Percentiles rank a stretch among this genome's conserved stretches.
phyloP scores from a whole-genome alignment of 164 flowering plant genomes.

The Chimonanthus salicifolius region DNA sequence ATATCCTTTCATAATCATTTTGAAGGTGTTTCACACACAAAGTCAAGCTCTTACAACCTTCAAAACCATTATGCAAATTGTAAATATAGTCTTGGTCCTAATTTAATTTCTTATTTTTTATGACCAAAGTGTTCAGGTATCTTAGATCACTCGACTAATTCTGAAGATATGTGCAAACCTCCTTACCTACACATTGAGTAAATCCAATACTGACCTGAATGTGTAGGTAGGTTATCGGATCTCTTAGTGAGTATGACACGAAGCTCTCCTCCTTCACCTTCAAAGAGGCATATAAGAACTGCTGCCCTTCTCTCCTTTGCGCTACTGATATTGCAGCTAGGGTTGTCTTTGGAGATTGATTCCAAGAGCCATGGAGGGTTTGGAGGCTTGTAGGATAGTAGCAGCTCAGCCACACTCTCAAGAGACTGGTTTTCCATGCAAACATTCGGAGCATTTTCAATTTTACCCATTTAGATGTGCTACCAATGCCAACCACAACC shows the following conservation, averaged over 20 bases:
- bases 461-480: neutral
- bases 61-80: too few species aligned
- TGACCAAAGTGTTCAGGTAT: too few species aligned
- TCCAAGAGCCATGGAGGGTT: neutral
- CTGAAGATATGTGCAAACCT: neutral
- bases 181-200: neutral
- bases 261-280: constrained; percentile 25
- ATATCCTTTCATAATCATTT: too few species aligned
- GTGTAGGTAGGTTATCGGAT: constrained; percentile 26
- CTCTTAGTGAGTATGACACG: constrained; percentile 42
- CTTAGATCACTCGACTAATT: too few species aligned
- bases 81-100: too few species aligned
- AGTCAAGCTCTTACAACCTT: too few species aligned
- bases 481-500: neutral
- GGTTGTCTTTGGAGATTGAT: neutral
- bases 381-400: constrained; percentile 6
- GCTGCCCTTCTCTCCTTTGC: constrained; percentile 26
- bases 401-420: constrained; percentile 14
- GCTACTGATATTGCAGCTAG: neutral
- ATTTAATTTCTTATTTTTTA: too few species aligned
- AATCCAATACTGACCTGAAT: constrained; percentile 23
- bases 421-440: constrained; percentile 13
- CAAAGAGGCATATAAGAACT: constrained; percentile 35
- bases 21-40: too few species aligned
- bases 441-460: neutral